Evolutionary conservation across 1,284 basidiomycete genomes (phyloP), one percentile per base, ranked within the genome.

Genomic region (Pyrrhoderma noxium): DNA sequence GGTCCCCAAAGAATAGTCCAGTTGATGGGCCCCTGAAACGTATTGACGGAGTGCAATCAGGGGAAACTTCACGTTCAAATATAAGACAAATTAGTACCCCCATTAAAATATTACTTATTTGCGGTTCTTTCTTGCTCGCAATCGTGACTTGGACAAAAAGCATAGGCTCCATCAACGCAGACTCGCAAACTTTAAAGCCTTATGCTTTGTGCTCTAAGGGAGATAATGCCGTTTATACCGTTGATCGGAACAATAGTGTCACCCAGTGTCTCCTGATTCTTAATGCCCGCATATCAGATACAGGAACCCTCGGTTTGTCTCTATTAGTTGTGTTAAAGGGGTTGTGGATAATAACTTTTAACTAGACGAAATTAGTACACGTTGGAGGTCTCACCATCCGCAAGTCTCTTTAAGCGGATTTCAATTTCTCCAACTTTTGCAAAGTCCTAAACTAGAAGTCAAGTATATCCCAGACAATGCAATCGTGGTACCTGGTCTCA

Each of bases 401-500:
- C 11, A 37, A 37, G 16, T 16, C 35, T 37, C 11, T 9, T 9
- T 22, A 14, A 40, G 16, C 14, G 38, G 21, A 14, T n/a, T n/a
- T n/a, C n/a, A n/a, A n/a, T n/a, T n/a, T n/a, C n/a, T n/a, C 7
- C 38, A 40, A 14, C 38, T 5, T 11, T 31, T 11, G 7, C 27
- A 5, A 31, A 31, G 11, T 11, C 11, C 27, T 31, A 5, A 5
- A 31, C 14, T 40, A 22, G 38, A 18, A 18, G 38, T 40, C 7
- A 77, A 70, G 45, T 79, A 72, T 63, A 71, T 81, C 53, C 66
- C 70, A 48, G 60, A 70, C 37, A 76, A 74, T 21, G 73, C 82
- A 38, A 75, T 83, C 48, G 66, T 85, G 27, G 72, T 87, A 22
- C 84, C 84, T 18, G 84, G 85, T 1, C 61, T 86, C 53, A 83